phyloP scores from a whole-genome alignment of 371 early-diverging fungal species.

The Enterocytospora artemiae region DNA sequence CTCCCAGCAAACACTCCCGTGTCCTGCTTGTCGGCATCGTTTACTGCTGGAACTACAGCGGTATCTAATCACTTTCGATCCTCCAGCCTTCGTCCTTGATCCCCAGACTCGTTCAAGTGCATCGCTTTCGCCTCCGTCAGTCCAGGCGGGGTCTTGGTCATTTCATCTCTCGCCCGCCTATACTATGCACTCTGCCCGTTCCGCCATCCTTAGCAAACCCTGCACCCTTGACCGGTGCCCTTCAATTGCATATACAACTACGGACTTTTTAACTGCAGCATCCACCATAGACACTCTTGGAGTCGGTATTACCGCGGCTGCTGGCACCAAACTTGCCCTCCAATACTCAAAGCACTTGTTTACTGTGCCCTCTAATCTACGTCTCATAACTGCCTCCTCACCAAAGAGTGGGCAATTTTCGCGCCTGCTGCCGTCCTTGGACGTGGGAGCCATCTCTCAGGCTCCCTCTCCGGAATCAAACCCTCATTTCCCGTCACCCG shows the following conservation, averaged over 20 bases:
- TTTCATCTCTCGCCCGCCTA: constrained; percentile 38
- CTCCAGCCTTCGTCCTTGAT: constrained; percentile 67
- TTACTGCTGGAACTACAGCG: constrained; percentile 67
- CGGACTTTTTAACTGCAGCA: constrained; percentile 46
- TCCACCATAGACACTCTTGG: constrained; percentile 35
- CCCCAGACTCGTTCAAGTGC: constrained; percentile 63
- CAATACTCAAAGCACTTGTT: constrained; percentile 6
- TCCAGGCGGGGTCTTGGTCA: constrained; percentile 62
- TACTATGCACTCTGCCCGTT: constrained; percentile 22
- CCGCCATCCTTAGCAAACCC: constrained; percentile 3
- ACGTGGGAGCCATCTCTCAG: constrained; percentile 43
- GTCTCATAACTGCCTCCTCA: constrained; percentile 38
- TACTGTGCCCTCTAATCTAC: not conserved
- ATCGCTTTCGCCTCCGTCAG: constrained; percentile 55
- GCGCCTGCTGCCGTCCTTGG: constrained; percentile 47
- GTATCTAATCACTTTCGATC: constrained; percentile 67
- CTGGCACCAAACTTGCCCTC: constrained; percentile 45
- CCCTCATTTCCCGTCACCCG: constrained; percentile 37
- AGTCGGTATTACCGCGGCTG: constrained; percentile 42
- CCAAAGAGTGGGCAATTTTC: constrained; percentile 34
- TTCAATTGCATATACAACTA: constrained; percentile 23
- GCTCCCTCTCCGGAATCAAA: constrained; percentile 42
- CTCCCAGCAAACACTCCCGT: constrained; percentile 46
- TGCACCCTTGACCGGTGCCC: not conserved
- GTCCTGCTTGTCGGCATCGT: constrained; percentile 65